These are phyloP conservation scores for Cercospora sp. DNA, from an alignment of 2,329 filamentous ascomycete genomes.

Conservation along the genomic window DNA sequence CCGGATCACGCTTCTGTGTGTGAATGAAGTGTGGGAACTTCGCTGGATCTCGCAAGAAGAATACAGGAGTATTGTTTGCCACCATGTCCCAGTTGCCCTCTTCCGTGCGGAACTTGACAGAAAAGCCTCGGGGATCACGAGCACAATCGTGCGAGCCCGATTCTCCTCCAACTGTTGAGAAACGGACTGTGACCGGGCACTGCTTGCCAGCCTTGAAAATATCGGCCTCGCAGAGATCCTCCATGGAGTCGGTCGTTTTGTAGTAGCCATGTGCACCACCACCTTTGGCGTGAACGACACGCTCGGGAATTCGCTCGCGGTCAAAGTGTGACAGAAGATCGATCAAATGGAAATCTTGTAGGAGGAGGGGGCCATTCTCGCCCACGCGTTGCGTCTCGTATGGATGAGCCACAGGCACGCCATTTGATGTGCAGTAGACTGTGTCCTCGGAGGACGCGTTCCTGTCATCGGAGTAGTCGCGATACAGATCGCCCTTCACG, in stretches of 20 bases:
- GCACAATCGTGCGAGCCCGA: slow-evolving; percentile 70
- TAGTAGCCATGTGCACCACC: slow-evolving; percentile 52
- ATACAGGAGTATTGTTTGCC: slow-evolving; percentile 72
- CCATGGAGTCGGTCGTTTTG: slow-evolving; percentile 48
- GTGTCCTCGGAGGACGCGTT: slow-evolving; percentile 47
- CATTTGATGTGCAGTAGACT: slow-evolving; percentile 59
- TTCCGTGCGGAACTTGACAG: slow-evolving; percentile 71
- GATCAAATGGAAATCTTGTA: slow-evolving; percentile 55
- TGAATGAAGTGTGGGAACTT: slow-evolving; percentile 75
- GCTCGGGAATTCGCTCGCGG: slow-evolving; percentile 53
- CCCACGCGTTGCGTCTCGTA: slow-evolving; percentile 59
- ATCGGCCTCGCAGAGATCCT: slow-evolving; percentile 49
- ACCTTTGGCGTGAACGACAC: slow-evolving; percentile 54
- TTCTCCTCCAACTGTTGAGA: slow-evolving; percentile 75
- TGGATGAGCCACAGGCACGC: slow-evolving; percentile 58
- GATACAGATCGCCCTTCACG: slow-evolving; percentile 28
- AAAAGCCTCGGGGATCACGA: slow-evolving; percentile 71
- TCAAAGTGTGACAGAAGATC: slow-evolving; percentile 54
- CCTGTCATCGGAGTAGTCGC: slow-evolving; percentile 49
- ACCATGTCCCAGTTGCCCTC: slow-evolving; percentile 75
- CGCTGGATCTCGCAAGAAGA: slow-evolving; percentile 71
- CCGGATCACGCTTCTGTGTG: slow-evolving; percentile 72
- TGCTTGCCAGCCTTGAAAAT: slow-evolving; percentile 64
- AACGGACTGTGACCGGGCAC: slow-evolving; percentile 66
- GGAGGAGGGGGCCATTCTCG: slow-evolving; percentile 59